phyloP scores from a whole-genome alignment of 805 yeast species.

The Candida pseudofarinosa region DNA sequence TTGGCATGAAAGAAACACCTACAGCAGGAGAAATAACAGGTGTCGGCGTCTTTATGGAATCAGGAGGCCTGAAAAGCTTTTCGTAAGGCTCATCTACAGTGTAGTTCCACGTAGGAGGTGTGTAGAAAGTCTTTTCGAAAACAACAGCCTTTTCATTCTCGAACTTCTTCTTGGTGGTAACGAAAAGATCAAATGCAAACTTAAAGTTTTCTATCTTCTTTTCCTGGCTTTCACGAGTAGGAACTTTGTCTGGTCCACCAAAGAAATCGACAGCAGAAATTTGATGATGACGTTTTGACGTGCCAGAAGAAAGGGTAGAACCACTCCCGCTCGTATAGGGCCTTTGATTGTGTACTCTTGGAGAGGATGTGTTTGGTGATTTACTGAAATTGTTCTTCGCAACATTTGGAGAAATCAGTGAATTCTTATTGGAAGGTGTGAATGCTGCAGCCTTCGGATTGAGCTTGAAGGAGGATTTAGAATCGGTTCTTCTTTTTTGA shows the following conservation, averaged over 20 bases:
- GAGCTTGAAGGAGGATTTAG: conserved; percentile 63
- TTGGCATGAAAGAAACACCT: conserved; percentile 25
- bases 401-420: conserved; percentile 24
- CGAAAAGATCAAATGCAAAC: conserved; percentile 49
- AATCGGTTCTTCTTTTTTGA: conserved; percentile 49
- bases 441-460: conserved; percentile 68
- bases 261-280: conserved; percentile 40
- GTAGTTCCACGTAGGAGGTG: conserved; percentile 75
- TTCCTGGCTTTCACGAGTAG: conserved; percentile 33
- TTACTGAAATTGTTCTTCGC: conserved; percentile 19
- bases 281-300: conserved; percentile 31
- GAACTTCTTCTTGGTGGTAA: conserved; percentile 37
- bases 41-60: conserved; percentile 13
- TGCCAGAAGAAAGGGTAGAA: conserved; percentile 7
- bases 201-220: conserved; percentile 35
- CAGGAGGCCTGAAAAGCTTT: conserved; percentile 44
- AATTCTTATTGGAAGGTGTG: conserved; percentile 43
- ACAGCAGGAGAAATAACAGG: conserved; percentile 14
- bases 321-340: conserved; percentile 23
- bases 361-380: conserved; percentile 29
- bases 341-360: conserved; percentile 27
- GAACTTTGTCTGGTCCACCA: conserved; percentile 36
- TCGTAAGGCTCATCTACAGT: conserved; percentile 56
- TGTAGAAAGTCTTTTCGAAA: conserved; percentile 61
- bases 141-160: conserved; percentile 19